A percentile compares a stretch with the other conserved stretches of the same genome.
Evolutionary conservation across 2,329 filamentous ascomycete genomes (phyloP).

Genomic region (Neodidymelliopsis sp.): DNA sequence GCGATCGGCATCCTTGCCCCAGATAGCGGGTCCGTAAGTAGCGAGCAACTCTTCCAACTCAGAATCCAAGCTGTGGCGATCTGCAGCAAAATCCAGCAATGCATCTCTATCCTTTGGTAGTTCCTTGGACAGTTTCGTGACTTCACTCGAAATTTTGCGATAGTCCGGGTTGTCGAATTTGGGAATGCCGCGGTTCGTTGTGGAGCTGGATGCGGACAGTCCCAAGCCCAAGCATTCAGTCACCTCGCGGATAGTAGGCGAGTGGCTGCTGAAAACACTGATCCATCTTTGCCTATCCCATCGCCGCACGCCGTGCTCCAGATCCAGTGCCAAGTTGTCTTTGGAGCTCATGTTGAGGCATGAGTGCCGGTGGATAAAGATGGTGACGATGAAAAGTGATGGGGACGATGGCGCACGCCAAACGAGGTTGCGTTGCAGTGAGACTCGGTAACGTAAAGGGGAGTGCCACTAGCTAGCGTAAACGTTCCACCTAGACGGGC

Average conservation of each 20-base stretch:
- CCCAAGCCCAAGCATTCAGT: slow-evolving; percentile 47
- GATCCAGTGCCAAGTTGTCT: slow-evolving; percentile 41
- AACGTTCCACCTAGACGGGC: slow-evolving; percentile 20
- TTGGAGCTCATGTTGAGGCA: slow-evolving; percentile 44
- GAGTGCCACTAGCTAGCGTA: slow-evolving; percentile 32
- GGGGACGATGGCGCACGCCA: slow-evolving; percentile 33
- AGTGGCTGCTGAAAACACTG: slow-evolving; percentile 48
- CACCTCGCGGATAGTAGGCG: slow-evolving; percentile 48
- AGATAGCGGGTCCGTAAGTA: slow-evolving; percentile 45
- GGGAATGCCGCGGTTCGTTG: slow-evolving; percentile 48
- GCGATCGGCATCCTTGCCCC: slow-evolving; percentile 45
- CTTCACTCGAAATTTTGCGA: slow-evolving; percentile 46
- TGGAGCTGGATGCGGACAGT: slow-evolving; percentile 44
- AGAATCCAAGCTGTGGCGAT: slow-evolving; percentile 39
- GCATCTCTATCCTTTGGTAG: slow-evolving; percentile 48
- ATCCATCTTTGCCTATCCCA: slow-evolving; percentile 48
- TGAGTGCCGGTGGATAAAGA: slow-evolving; percentile 19
- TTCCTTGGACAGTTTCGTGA: slow-evolving; percentile 47
- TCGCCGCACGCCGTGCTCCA: slow-evolving; percentile 41
- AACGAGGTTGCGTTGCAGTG: slow-evolving; percentile 30
- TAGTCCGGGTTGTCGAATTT: slow-evolving; percentile 50
- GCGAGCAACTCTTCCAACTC: slow-evolving; percentile 45
- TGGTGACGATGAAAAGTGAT: slow-evolving; percentile 21
- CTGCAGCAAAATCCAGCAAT: slow-evolving; percentile 47
- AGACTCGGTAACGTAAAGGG: slow-evolving; percentile 40